phyloP scores from a whole-genome alignment of 1,284 basidiomycete species.

The Thelephora terrestris region DNA sequence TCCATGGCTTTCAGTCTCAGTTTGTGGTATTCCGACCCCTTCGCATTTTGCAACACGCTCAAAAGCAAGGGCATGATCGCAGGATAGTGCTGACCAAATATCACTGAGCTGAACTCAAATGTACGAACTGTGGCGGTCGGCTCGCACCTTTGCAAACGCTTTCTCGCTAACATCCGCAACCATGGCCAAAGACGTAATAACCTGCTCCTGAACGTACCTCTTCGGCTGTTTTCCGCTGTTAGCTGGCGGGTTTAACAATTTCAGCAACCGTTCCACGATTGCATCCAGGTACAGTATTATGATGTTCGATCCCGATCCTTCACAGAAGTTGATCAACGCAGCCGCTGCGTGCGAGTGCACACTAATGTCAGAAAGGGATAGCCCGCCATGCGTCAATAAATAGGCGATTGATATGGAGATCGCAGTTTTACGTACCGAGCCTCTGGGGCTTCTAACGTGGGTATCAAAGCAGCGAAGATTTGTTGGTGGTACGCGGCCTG shows the following conservation, averaged over 20 bases:
- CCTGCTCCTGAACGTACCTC: slow-evolving; percentile 75
- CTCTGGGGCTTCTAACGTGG: slow-evolving; percentile 66
- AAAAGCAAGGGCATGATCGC: slow-evolving; percentile 70
- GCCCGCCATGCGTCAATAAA: too few species aligned
- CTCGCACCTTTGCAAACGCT: slow-evolving; percentile 51
- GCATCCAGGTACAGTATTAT: slow-evolving; percentile 68
- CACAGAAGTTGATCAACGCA: slow-evolving; percentile 83
- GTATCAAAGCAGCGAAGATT: slow-evolving; percentile 60
- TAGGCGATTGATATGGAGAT: not conserved
- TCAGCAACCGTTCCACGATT: slow-evolving; percentile 62
- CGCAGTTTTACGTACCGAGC: slow-evolving; percentile 39
- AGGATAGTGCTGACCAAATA: slow-evolving; percentile 45
- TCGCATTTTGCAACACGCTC: slow-evolving; percentile 62
- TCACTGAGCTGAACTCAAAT: not conserved
- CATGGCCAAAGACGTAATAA: slow-evolving; percentile 75
- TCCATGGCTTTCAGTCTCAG: slow-evolving; percentile 77
- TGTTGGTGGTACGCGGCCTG: slow-evolving; percentile 60
- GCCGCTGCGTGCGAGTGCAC: slow-evolving; percentile 80
- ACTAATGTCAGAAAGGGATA: slow-evolving; percentile 25
- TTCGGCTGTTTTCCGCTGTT: slow-evolving; percentile 26
- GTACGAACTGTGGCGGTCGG: slow-evolving; percentile 1
- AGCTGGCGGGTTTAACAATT: slow-evolving; percentile 43
- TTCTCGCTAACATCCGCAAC: slow-evolving; percentile 73
- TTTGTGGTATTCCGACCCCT: slow-evolving; percentile 52
- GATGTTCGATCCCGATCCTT: slow-evolving; percentile 64